Percentiles rank a stretch among this genome's conserved stretches.
These are phyloP conservation scores for Sarcocystis neurona DNA, from an alignment of 169 alveolate genomes.

Conservation along the genomic window DNA sequence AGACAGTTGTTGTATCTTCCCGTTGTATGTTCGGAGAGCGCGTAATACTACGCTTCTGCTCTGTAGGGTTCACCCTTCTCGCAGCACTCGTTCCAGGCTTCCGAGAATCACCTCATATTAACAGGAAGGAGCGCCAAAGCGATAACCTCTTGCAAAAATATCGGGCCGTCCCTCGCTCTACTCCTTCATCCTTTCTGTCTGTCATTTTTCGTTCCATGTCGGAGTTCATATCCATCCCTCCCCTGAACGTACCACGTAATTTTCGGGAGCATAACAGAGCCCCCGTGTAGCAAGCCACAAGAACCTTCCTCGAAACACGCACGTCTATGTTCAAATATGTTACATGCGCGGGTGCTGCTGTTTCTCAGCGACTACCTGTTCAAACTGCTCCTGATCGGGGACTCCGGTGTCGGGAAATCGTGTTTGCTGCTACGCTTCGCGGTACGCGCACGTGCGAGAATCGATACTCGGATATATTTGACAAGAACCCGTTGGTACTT, in stretches of 20 bases:
- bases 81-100: too few relatives aligned
- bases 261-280: not conserved
- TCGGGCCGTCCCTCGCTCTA: too few relatives aligned
- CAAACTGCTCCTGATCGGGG: slow-evolving; percentile 96
- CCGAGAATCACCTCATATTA: too few relatives aligned
- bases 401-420: slow-evolving; percentile 98
- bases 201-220: not conserved
- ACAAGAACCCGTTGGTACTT: not conserved
- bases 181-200: not conserved
- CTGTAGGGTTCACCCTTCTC: too few relatives aligned
- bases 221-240: not conserved
- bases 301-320: not conserved
- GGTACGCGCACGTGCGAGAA: slow-evolving; percentile 71
- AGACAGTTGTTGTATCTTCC: too few relatives aligned
- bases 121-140: too few relatives aligned
- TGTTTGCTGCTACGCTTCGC: slow-evolving; percentile 95
- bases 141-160: too few relatives aligned
- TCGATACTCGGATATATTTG: not conserved
- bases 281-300: not conserved
- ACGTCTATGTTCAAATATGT: not conserved
- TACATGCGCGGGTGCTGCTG: not conserved
- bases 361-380: slow-evolving; percentile 88
- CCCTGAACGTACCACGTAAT: not conserved
- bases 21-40: too few relatives aligned
- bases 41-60: too few relatives aligned